Evolutionary conservation across 768 basidiomycete genomes (phyloP).

Genomic region (Amanita molliuscula): DNA sequence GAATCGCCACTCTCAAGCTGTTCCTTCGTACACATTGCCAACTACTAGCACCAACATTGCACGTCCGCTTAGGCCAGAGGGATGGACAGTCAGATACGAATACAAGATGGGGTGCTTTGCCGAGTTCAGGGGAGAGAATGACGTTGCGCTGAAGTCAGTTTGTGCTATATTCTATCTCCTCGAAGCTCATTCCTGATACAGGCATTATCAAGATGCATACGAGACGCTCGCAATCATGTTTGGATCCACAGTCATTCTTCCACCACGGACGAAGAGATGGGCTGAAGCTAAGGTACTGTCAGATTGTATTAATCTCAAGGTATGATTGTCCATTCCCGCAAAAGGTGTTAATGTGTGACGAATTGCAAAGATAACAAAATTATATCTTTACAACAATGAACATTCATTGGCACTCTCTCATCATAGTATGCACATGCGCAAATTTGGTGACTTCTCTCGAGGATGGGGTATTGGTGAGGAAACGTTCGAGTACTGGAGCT

Average conservation of each 20-base stretch:
- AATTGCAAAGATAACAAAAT: constrained; percentile 61
- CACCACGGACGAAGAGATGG: constrained; percentile 94
- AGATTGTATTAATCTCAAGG: constrained; percentile 89
- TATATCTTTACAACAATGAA: constrained; percentile 88
- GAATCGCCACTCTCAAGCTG: constrained; percentile 61
- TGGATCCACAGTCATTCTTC: constrained; percentile 73
- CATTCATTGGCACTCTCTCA: constrained; percentile 71
- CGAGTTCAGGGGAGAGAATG: constrained; percentile 87
- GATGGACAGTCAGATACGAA: constrained; percentile 95
- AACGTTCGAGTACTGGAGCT: constrained; percentile 96
- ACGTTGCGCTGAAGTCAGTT: constrained; percentile 82
- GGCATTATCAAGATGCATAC: constrained; percentile 95
- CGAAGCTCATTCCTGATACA: constrained; percentile 19
- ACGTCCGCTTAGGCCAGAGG: constrained; percentile 67
- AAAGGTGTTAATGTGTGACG: neutral
- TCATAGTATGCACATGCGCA: constrained; percentile 76
- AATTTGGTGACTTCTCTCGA: constrained; percentile 77
- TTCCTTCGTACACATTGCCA: constrained; percentile 40
- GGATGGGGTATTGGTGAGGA: constrained; percentile 96
- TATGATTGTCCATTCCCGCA: constrained; percentile 16
- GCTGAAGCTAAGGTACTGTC: constrained; percentile 96
- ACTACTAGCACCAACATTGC: constrained; percentile 29
- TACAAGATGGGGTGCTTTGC: constrained; percentile 98
- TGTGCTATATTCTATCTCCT: constrained; percentile 6
- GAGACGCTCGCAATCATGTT: constrained; percentile 80